These are phyloP conservation scores for Cyclotella atomus DNA, from an alignment of 108 stramenopile species.

Conservation along the genomic window DNA sequence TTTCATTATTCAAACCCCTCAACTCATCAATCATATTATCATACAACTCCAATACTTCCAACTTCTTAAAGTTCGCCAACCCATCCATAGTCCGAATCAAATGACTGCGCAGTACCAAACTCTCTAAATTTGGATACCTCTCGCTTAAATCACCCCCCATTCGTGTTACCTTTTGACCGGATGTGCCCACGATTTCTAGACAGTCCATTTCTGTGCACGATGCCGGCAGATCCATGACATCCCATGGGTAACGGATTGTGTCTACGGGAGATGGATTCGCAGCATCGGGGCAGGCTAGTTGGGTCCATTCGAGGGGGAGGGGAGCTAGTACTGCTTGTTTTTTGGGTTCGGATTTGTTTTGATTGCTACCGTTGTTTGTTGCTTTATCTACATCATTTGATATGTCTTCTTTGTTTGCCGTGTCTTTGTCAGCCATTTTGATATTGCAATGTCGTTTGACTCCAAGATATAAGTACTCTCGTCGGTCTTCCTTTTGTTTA, in stretches of 20 bases:
- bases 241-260: conserved; percentile 70
- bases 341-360: conserved; percentile 11
- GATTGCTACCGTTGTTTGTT: background rate
- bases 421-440: background rate
- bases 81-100: conserved; percentile 84
- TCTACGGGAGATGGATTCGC: conserved; percentile 11
- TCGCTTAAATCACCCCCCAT: conserved; percentile 61
- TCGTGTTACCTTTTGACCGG: conserved; percentile 86
- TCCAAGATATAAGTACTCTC: background rate
- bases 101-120: conserved; percentile 77
- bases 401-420: background rate
- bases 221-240: conserved; percentile 52
- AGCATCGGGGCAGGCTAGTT: conserved; percentile 42
- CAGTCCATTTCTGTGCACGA: conserved; percentile 45
- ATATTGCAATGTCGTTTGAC: background rate
- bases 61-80: conserved; percentile 54
- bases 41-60: conserved; percentile 92
- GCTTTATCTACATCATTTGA: background rate
- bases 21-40: conserved; percentile 89
- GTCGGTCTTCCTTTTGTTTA: too few relatives aligned
- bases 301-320: conserved; percentile 75
- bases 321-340: conserved; percentile 34
- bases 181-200: conserved; percentile 80
- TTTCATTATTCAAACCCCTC: conserved; percentile 41
- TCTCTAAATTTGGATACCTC: conserved; percentile 49